Evolutionary conservation across 495 filamentous ascomycete species (phyloP).

Genomic region (Cryomyces minteri): DNA sequence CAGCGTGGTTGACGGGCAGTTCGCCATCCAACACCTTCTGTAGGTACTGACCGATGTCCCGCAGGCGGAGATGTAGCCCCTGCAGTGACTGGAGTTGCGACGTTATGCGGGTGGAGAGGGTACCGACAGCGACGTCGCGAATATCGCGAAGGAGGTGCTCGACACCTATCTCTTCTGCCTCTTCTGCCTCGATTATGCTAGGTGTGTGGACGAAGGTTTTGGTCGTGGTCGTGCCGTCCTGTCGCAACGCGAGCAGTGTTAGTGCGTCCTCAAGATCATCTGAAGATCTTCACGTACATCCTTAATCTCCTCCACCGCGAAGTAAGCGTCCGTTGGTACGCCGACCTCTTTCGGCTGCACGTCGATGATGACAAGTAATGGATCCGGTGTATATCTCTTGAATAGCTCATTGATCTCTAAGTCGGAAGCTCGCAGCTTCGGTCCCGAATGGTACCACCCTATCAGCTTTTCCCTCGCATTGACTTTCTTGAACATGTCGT

Average conservation of each 20-base stretch:
- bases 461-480: slow-evolving; percentile 98
- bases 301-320: slow-evolving; percentile 98
- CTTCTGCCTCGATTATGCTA: slow-evolving; percentile 95
- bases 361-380: slow-evolving; percentile 91
- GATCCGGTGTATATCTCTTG: slow-evolving; percentile 96
- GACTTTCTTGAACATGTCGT: slow-evolving; percentile 99
- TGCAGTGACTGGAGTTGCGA: slow-evolving; percentile 95
- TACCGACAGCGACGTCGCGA: slow-evolving; percentile 93
- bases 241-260: slow-evolving; percentile 4
- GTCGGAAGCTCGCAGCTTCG: slow-evolving; percentile 91
- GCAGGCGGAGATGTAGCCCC: slow-evolving; percentile 84
- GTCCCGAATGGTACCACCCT: slow-evolving; percentile 98
- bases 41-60: slow-evolving; percentile 88
- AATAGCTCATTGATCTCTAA: slow-evolving; percentile 99
- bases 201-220: slow-evolving; percentile 99
- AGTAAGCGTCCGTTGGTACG: slow-evolving; percentile 96
- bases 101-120: slow-evolving; percentile 93
- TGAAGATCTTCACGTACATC: slow-evolving; percentile 45
- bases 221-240: slow-evolving; percentile 95
- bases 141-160: slow-evolving; percentile 97
- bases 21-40: slow-evolving; percentile 87
- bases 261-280: slow-evolving; percentile 1
- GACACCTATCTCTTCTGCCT: slow-evolving; percentile 97
- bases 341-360: slow-evolving; percentile 97
- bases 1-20: slow-evolving; percentile 90